phyloP scores from a whole-genome alignment of 176 grass and related monocot genomes.

The Avena eriantha region DNA sequence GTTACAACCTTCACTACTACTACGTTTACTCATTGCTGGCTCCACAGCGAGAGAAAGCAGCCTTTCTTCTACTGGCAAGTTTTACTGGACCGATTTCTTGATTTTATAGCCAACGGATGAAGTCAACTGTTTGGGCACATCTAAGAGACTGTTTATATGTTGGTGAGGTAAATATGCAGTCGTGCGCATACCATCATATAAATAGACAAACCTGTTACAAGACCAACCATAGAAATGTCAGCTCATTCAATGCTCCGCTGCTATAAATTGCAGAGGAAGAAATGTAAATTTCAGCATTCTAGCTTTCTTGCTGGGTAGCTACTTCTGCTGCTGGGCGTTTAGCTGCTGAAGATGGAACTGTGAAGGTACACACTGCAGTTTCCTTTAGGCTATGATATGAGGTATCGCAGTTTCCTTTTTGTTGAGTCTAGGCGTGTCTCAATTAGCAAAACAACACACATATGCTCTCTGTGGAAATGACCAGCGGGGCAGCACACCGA shows the following conservation, averaged over 20 bases:
- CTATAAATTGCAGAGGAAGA: slow-evolving; percentile 73
- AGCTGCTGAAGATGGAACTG: slow-evolving; percentile 68
- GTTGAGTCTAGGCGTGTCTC: no score
- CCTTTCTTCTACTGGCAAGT: slow-evolving; percentile 95
- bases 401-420: no score
- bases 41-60: slow-evolving; percentile 74
- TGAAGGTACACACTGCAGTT: slow-evolving; percentile 53
- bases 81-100: neutral
- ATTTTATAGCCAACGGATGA: neutral
- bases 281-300: slow-evolving; percentile 90
- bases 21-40: neutral
- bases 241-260: neutral
- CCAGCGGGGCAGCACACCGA: no score
- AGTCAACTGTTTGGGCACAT: slow-evolving; percentile 47
- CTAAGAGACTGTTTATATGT: slow-evolving; percentile 63
- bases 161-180: slow-evolving; percentile 63
- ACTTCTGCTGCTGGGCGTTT: slow-evolving; percentile 86
- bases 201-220: neutral
- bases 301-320: slow-evolving; percentile 88
- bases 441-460: no score
- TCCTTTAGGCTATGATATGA: no score
- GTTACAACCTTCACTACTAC: slow-evolving; percentile 69
- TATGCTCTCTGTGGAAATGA: no score
- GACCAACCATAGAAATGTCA: neutral
- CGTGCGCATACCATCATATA: neutral